phyloP scores from a whole-genome alignment of 1,284 basidiomycete genomes.

The Waitea zeae region DNA sequence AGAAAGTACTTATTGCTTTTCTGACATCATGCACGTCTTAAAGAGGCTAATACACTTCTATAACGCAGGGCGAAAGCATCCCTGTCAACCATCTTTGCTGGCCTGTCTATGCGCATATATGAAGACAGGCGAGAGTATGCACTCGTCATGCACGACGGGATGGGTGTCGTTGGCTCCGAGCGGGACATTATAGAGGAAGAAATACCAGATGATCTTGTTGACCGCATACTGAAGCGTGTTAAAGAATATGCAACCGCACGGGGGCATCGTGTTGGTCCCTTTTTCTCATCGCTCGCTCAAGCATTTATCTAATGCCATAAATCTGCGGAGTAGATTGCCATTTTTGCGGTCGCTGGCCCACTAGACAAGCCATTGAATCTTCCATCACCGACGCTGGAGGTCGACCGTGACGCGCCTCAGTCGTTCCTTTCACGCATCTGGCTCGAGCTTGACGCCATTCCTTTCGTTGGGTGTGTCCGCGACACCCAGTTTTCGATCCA shows the following conservation, averaged over 20 bases:
- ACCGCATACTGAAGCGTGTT: slow-evolving; percentile 1
- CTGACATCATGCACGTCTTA: too few relatives aligned
- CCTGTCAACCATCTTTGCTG: background rate
- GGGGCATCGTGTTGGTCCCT: slow-evolving; percentile 1
- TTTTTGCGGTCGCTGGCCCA: slow-evolving; percentile 2
- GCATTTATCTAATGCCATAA: background rate
- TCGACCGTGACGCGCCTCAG: background rate
- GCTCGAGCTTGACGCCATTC: slow-evolving; percentile 4
- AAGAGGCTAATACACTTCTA: background rate
- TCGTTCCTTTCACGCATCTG: slow-evolving; percentile 3
- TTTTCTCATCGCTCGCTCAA: too few relatives aligned
- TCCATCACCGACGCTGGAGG: background rate
- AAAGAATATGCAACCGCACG: slow-evolving; percentile 2
- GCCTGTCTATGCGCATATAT: slow-evolving; percentile 1
- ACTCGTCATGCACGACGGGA: slow-evolving; percentile 3
- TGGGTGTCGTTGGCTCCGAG: slow-evolving; percentile 2
- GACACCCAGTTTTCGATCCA: slow-evolving; percentile 2
- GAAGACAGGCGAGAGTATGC: slow-evolving; percentile 2
- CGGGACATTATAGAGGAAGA: background rate
- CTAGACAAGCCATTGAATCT: background rate
- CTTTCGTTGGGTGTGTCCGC: slow-evolving; percentile 1
- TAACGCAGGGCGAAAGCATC: background rate
- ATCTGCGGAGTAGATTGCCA: slow-evolving; percentile 1
- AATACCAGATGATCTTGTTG: background rate
- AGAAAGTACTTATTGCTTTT: too few relatives aligned